A percentile compares a stretch with the other conserved stretches of the same genome.
phyloP scores from a whole-genome alignment of 768 basidiomycete genomes.

The Rickenella mellea region DNA sequence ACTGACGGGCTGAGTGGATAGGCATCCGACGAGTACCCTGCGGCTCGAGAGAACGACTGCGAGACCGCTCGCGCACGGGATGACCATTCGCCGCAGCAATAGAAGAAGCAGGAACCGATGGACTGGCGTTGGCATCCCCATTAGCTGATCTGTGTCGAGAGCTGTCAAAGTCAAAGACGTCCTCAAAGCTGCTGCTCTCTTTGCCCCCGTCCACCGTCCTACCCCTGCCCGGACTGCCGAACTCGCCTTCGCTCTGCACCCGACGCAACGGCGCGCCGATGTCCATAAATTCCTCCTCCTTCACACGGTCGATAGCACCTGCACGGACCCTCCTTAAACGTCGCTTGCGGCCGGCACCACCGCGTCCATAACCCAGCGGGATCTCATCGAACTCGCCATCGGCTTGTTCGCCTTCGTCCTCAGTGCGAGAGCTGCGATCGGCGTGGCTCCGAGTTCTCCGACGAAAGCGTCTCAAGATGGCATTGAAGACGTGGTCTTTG shows the following conservation, averaged over 20 bases:
- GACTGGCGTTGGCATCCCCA: background rate
- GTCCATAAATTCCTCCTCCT: slow-evolving; percentile 29
- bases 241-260: slow-evolving; percentile 52
- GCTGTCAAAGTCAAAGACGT: slow-evolving; percentile 22
- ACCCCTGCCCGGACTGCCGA: slow-evolving; percentile 27
- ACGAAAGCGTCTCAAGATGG: slow-evolving; percentile 68
- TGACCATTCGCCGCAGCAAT: too few species aligned
- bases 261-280: slow-evolving; percentile 40
- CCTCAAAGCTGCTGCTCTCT: slow-evolving; percentile 20
- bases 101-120: slow-evolving; percentile 7
- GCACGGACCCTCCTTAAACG: slow-evolving; percentile 27
- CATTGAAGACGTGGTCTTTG: slow-evolving; percentile 92
- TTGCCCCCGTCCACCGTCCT: slow-evolving; percentile 25
- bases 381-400: slow-evolving; percentile 29
- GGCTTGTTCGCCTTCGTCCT: slow-evolving; percentile 47
- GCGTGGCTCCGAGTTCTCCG: slow-evolving; percentile 36
- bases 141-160: too few species aligned
- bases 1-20: slow-evolving; percentile 15
- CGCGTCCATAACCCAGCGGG: slow-evolving; percentile 4
- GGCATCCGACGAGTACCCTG: slow-evolving; percentile 9
- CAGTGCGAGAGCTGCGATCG: slow-evolving; percentile 29
- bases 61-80: slow-evolving; percentile 27
- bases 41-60: slow-evolving; percentile 26
- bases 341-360: slow-evolving; percentile 9
- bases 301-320: slow-evolving; percentile 29